A percentile compares a stretch with the other conserved stretches of the same genome.
phyloP scores from a whole-genome alignment of 1,284 basidiomycete species.

The Inonotus hispidus region DNA sequence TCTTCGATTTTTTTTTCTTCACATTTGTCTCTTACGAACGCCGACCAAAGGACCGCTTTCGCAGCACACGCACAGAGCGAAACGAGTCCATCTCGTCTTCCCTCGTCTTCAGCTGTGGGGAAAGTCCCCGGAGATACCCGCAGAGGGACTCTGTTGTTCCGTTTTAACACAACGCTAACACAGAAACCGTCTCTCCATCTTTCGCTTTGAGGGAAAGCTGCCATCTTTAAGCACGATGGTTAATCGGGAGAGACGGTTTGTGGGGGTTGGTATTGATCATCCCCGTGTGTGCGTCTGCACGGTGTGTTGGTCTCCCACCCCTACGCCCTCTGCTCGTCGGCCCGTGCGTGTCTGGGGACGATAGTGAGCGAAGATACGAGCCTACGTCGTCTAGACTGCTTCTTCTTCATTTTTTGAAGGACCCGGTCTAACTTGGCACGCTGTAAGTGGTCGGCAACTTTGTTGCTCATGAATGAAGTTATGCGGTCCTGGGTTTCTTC shows the following conservation, averaged over 20 bases:
- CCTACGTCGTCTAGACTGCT: conserved; percentile 21
- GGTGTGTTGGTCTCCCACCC: conserved; percentile 35
- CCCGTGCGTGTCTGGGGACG: conserved; percentile 31
- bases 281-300: conserved; percentile 29
- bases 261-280: conserved; percentile 17
- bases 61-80: conserved; percentile 67
- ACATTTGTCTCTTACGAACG: conserved; percentile 25
- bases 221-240: conserved; percentile 61
- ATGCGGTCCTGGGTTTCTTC: conserved; percentile 52
- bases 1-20: conserved; percentile 24
- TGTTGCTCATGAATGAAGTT: conserved; percentile 84
- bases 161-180: conserved; percentile 33
- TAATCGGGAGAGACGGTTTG: conserved; percentile 41
- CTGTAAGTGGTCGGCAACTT: conserved; percentile 33
- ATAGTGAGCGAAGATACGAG: conserved; percentile 72
- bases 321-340: conserved; percentile 49
- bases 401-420: background rate
- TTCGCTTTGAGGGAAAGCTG: conserved; percentile 54
- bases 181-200: background rate
- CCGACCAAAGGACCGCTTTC: conserved; percentile 78
- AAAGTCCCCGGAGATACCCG: conserved; percentile 83
- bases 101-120: conserved; percentile 64
- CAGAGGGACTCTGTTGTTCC: conserved; percentile 38
- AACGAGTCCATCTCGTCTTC: conserved; percentile 23
- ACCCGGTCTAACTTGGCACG: background rate